Evolutionary conservation across 148 eudicot genomes (phyloP), one percentile per base, ranked within the genome.

Genomic region (Pouteria glomerata): DNA sequence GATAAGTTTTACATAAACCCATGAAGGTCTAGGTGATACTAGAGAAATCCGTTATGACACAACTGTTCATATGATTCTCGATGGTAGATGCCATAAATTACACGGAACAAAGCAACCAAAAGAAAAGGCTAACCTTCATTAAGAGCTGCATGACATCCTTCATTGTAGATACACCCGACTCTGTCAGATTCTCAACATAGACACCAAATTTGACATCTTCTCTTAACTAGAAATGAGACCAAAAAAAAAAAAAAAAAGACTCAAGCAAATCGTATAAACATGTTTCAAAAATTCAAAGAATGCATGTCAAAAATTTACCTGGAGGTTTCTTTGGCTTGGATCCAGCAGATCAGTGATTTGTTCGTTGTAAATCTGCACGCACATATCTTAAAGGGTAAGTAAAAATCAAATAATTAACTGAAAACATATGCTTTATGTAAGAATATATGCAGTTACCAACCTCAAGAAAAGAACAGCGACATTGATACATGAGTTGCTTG

Each of bases 381-480:
- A 41, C 29, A 42, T n/a, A 18, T 48, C 34, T 64, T n/a, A 71
- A 56, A 53, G 23, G 45, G 44, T 74, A 31, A n/a, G 29, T 37
- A 12, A n/a, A n/a, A 6, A 77, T 27, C 23, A 26, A 61, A 3
- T 56, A 7, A 74, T 24, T 30, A 39, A 14, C 58, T 64, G 65
- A 39, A 6, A 34, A 33, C 37, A 42, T 13, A 67, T 13, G 73
- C 56, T 59, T 66, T 2, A 29, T 19, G 18, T 24, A 34, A 73
- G 39, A 33, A 21, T 62, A 51, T 57, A 48, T 62, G 26, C 8
- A 65, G 63, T 62, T 33, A 59, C 60, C 29, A 76, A 95, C 99
- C 99, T 95, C 99, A 21, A 92, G 97, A 78, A 95, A 95, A 67
- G 99, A 95, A 73, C 99, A 95, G 23, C 97, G 93, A 52, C 99